Evolutionary conservation across 2,329 filamentous ascomycete genomes (phyloP), one percentile per base, ranked within the genome.

Genomic region (Cordyceps pruinosa): DNA sequence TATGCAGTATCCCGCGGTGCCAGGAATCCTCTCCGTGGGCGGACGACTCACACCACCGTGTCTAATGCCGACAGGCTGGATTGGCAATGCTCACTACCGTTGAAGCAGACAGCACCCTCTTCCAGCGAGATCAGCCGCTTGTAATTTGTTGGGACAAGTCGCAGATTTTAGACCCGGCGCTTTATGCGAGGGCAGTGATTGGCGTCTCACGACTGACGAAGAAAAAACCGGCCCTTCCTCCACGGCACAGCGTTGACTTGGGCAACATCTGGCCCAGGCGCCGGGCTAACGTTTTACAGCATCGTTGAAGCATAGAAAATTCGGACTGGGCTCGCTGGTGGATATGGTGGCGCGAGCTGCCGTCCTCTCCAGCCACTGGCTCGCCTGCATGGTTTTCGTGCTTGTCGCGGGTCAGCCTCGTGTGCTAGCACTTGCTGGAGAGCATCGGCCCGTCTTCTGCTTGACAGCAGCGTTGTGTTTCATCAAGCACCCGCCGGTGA

Each of bases 201-300:
- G 51, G 53, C 45, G 53, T 56, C 45, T 55, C 32, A 55, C 25
- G 52, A 55, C n/a, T 47, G 41, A 45, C 35, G 32, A 42, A 44
- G 15, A 34, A 47, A 39, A 44, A 37, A 39, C 8, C 32, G 32
- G 42, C 32, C 50, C 42, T 23, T 23, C 37, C 37, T 53, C 50
- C 49, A 52, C 49, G 32, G 3, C 21, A 17, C 15, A 34, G 53
- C 34, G 53, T 56, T 56, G 42, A 32, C 28, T 32, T 21, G 30
- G 41, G 30, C 30, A 54, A 17, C 21, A 54, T 46, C 23, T 46
- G 51, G 51, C 23, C 51, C 25, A 56, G 45, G 53, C 53, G 53
- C 45, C 32, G 44, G 23, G 26, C 53, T 56, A 56, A 49, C 53
- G 53, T 49, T 56, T 56, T 56, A 32, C 44, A 56, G 53, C 53